These are phyloP conservation scores for Colletotrichum karsti DNA, from an alignment of 2,329 filamentous ascomycete species.

Conservation along the genomic window DNA sequence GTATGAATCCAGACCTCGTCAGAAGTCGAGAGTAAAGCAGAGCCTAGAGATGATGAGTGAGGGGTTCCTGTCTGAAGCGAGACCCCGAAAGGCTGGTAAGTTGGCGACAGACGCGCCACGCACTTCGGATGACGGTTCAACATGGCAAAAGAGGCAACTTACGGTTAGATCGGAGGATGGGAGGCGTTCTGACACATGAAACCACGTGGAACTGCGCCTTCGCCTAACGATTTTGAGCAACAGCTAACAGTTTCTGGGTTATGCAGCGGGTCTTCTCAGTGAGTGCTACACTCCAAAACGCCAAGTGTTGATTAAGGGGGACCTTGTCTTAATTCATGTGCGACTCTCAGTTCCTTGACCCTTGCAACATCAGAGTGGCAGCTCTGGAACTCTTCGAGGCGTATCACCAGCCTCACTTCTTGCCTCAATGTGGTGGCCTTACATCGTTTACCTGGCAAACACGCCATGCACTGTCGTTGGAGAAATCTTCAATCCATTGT, in stretches of 20 bases:
- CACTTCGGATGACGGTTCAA: constrained; percentile 3
- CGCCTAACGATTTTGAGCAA: not conserved
- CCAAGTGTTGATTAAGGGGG: constrained; percentile 24
- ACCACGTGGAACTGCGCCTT: constrained; percentile 21
- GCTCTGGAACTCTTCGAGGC: not conserved
- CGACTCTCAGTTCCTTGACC: not conserved
- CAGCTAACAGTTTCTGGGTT: not conserved
- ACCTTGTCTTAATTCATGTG: constrained; percentile 11
- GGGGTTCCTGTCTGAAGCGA: not conserved
- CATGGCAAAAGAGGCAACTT: not conserved
- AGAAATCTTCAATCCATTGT: not conserved
- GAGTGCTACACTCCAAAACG: constrained; percentile 12
- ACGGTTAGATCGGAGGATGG: not conserved
- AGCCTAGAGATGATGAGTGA: not conserved
- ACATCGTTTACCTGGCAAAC: not conserved
- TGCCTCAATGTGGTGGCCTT: not conserved
- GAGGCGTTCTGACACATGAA: constrained; percentile 9
- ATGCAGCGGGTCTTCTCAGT: not conserved
- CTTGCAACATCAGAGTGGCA: not conserved
- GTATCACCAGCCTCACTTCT: not conserved
- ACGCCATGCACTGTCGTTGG: not conserved
- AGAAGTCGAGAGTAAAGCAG: not conserved
- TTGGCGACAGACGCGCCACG: constrained; percentile 24
- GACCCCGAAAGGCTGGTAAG: constrained; percentile 11
- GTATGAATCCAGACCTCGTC: not conserved